phyloP scores from a whole-genome alignment of 805 yeast genomes.

The Cephaloascus fragrans region DNA sequence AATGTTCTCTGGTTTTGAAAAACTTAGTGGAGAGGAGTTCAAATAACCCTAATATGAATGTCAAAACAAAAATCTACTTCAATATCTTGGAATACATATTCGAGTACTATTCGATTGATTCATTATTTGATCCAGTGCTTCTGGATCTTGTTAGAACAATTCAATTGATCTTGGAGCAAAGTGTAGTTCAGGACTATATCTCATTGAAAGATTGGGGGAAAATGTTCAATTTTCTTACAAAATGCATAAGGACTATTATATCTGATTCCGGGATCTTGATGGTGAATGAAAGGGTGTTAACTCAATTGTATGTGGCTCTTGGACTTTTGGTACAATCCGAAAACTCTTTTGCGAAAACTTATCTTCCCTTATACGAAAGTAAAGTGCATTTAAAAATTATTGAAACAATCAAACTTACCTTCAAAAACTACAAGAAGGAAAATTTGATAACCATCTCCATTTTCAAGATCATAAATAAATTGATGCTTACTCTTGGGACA shows the following conservation, averaged over 20 bases:
- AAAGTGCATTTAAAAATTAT: conserved; percentile 11
- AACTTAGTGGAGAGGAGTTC: conserved; percentile 10
- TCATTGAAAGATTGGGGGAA: background rate
- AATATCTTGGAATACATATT: conserved; percentile 10
- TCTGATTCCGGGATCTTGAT: background rate
- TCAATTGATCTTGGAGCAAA: background rate
- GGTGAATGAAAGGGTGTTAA: conserved; percentile 11
- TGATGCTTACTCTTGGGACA: conserved; percentile 30
- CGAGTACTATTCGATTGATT: conserved; percentile 2
- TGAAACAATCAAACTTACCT: conserved; percentile 9
- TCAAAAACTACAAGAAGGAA: conserved; percentile 13
- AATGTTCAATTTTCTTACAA: background rate
- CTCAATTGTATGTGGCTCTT: conserved; percentile 11
- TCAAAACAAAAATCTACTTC: conserved; percentile 14
- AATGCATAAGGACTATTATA: background rate
- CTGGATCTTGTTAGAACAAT: background rate
- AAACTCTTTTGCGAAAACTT: conserved; percentile 7
- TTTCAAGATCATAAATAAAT: conserved; percentile 35
- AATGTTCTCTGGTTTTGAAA: conserved; percentile 21
- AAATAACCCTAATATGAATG: conserved; percentile 5
- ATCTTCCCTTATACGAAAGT: conserved; percentile 10
- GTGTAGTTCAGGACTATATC: background rate
- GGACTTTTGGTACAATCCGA: conserved; percentile 14
- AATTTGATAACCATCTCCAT: conserved; percentile 11
- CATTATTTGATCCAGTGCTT: background rate